A percentile compares a stretch with the other conserved stretches of the same genome.
Conservation (phyloP, 1,139 yeast genomes). For the Candida glucosophila region DNA sequence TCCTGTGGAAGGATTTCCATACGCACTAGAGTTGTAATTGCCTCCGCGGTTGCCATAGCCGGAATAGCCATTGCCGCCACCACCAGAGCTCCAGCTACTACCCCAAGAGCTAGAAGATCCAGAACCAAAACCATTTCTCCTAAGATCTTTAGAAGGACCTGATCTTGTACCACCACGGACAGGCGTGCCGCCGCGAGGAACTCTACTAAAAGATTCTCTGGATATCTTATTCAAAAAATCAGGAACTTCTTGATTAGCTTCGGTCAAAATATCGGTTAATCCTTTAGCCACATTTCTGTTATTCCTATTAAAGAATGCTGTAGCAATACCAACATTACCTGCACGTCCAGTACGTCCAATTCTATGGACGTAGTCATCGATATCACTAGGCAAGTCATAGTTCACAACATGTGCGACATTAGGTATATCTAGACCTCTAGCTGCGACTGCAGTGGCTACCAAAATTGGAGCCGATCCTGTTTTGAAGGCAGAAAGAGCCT, state of each 20-base stretch:
- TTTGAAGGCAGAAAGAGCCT: slow-evolving; percentile 86
- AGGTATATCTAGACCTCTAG: slow-evolving; percentile 99
- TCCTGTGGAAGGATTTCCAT: slow-evolving; percentile 27
- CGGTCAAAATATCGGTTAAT: slow-evolving; percentile 75
- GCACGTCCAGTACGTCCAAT: slow-evolving; percentile 99
- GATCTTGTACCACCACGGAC: slow-evolving; percentile 33
- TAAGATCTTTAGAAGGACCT: slow-evolving; percentile 53
- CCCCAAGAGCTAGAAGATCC: slow-evolving; percentile 21
- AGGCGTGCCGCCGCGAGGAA: slow-evolving; percentile 41
- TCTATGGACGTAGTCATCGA: slow-evolving; percentile 98
- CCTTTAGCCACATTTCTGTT: slow-evolving; percentile 88
- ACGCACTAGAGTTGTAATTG: slow-evolving; percentile 14
- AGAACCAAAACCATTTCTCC: slow-evolving; percentile 39
- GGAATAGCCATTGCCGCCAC: slow-evolving; percentile 17
- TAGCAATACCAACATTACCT: slow-evolving; percentile 97
- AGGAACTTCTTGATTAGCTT: slow-evolving; percentile 98
- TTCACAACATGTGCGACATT: slow-evolving; percentile 96
- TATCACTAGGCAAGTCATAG: slow-evolving; percentile 93
- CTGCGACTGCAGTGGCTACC: slow-evolving; percentile 98
- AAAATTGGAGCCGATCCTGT: slow-evolving; percentile 81
- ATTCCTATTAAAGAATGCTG: slow-evolving; percentile 96
- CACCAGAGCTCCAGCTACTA: slow-evolving; percentile 15
- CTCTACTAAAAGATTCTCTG: slow-evolving; percentile 55
- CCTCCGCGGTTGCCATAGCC: slow-evolving; percentile 14
- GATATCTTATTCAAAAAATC: slow-evolving; percentile 71